Conservation (phyloP, 768 basidiomycete species). For the Mycena vitilis region DNA sequence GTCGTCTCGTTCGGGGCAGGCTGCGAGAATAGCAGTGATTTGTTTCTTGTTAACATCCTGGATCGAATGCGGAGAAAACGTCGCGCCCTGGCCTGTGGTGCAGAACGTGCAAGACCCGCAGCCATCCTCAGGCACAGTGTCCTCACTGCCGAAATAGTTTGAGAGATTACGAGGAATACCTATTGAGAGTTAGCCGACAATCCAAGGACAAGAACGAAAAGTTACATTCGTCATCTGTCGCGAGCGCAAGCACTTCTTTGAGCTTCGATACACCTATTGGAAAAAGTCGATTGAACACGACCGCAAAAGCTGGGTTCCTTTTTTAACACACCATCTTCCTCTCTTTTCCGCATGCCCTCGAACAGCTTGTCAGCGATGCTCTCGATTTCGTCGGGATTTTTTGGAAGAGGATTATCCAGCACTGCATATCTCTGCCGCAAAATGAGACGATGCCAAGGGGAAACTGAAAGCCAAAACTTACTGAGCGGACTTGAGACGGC, state of each 20-base stretch:
- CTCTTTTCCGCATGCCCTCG: conserved; percentile 52
- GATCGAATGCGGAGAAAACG: conserved; percentile 42
- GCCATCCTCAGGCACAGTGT: conserved; percentile 51
- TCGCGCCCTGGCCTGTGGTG: conserved; percentile 45
- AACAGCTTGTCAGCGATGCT: conserved; percentile 47
- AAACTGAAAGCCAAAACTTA: conserved; percentile 26
- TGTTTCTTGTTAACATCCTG: conserved; percentile 42
- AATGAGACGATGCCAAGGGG: neutral
- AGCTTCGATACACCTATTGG: conserved; percentile 49
- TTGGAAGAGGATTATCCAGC: conserved; percentile 48
- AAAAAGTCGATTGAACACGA: neutral
- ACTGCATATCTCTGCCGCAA: conserved; percentile 49
- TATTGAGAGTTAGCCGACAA: conserved; percentile 31
- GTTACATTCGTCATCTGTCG: conserved; percentile 51
- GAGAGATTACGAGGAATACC: conserved; percentile 57
- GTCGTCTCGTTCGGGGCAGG: conserved; percentile 60
- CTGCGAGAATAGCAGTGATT: conserved; percentile 51
- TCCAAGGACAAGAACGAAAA: neutral
- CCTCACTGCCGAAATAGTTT: conserved; percentile 56
- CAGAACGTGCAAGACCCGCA: conserved; percentile 61
- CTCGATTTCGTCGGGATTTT: conserved; percentile 45
- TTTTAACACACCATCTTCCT: conserved; percentile 46
- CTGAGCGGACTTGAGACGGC: conserved; percentile 53
- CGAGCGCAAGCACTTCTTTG: conserved; percentile 51
- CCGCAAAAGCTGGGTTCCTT: no score